Conservation (phyloP, 2,329 filamentous ascomycete species). For the Akanthomyces dipterigenus region DNA sequence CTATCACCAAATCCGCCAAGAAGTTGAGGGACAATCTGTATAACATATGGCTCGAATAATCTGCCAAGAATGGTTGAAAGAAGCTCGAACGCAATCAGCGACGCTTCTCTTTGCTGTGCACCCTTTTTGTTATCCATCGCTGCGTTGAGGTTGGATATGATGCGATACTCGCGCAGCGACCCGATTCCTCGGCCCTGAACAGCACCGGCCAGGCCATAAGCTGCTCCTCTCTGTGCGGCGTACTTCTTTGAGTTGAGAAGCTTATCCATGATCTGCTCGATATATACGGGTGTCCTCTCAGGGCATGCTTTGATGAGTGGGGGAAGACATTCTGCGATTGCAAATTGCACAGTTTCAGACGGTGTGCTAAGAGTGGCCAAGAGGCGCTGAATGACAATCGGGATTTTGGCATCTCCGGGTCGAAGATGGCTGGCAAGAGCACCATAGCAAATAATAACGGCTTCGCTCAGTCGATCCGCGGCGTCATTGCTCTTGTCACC, state of each 20-base stretch:
- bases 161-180: constrained; percentile 74
- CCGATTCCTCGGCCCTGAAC: constrained; percentile 81
- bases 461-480: constrained; percentile 88
- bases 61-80: constrained; percentile 79
- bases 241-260: constrained; percentile 87
- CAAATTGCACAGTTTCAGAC: constrained; percentile 94
- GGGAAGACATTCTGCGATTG: constrained; percentile 87
- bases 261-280: constrained; percentile 72
- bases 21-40: constrained; percentile 88
- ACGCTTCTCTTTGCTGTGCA: constrained; percentile 77
- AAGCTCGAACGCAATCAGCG: constrained; percentile 84
- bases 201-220: constrained; percentile 88
- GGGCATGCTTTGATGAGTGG: constrained; percentile 78
- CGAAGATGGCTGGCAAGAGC: constrained; percentile 84
- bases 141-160: constrained; percentile 72
- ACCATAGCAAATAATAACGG: constrained; percentile 95
- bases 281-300: constrained; percentile 71
- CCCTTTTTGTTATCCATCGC: constrained; percentile 97
- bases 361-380: constrained; percentile 86
- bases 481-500: constrained; percentile 75
- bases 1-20: constrained; percentile 83
- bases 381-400: constrained; percentile 79
- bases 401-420: constrained; percentile 77
- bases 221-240: constrained; percentile 84
- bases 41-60: constrained; percentile 92